Evolutionary conservation across 2,329 filamentous ascomycete genomes (phyloP), one percentile per base, ranked within the genome.

Genomic region (Xenoacremonium recifei): DNA sequence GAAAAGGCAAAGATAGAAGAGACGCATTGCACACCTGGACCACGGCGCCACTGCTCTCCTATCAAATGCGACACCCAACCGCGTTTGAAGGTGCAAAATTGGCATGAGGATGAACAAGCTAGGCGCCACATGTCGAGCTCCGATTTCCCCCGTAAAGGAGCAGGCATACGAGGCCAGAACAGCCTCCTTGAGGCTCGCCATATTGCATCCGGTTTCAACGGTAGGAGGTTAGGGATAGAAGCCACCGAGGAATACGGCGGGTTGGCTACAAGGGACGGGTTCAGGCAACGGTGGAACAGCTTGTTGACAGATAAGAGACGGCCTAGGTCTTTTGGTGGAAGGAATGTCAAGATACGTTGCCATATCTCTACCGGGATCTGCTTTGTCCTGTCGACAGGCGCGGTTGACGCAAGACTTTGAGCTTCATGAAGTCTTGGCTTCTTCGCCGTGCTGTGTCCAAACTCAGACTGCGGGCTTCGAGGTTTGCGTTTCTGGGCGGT

Each of bases 121-220:
- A 93, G 69, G 56, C 77, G 79, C 79, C 88, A 89, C 86, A 91
- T 91, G 31, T 84, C 78, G 50, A 87, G 69, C 63, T 93, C 88
- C 31, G 79, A 78, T 59, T 76, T 78, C 44, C 73, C 76, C 39
- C 70, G 68, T 37, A 92, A 71, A 20, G 87, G 87, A 42, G 75
- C 73, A 35, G 88, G 88, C 70, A 90, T 80, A 51, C 76, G 76
- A 19, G 80, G 80, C 68, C 79, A 79, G 61, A 80, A 83, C 16
- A 70, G 66, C 54, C 81, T 81, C 58, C 87, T 79, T 54, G 87
- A 85, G 51, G 73, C 69, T 59, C 77, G 77, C 87, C 87, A 92
- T 55, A 92, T 81, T 35, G 69, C 66, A 58, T 89, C 79, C 55
- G 85, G 79, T 58, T 77, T 76, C 55, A 72, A 58, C 32, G 46